phyloP scores from a whole-genome alignment of 345 rosid species.

The Eucalyptus tenuipes region DNA sequence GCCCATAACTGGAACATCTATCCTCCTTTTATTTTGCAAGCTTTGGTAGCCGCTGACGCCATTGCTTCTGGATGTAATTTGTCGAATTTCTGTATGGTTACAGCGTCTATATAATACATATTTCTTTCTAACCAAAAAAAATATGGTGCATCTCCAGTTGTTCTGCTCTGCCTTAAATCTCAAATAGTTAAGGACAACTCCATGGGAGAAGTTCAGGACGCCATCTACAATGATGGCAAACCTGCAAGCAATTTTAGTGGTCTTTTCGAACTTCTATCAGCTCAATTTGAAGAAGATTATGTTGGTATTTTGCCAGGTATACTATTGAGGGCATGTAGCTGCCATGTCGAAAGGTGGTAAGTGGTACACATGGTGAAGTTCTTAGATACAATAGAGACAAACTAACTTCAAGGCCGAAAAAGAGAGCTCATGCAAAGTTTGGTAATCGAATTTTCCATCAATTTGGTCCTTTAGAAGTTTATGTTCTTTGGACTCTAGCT shows the following conservation, averaged over 20 bases:
- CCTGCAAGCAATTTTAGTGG: background rate
- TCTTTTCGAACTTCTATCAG: too few relatives aligned
- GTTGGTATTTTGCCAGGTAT: background rate
- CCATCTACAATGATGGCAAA: background rate
- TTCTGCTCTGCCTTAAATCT: background rate
- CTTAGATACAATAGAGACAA: too few relatives aligned
- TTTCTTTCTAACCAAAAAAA: too few relatives aligned
- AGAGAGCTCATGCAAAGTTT: accelerated
- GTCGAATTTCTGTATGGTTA: too few relatives aligned
- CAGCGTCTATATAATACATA: too few relatives aligned
- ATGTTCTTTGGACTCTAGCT: background rate
- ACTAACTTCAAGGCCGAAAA: background rate
- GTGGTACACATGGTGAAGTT: background rate
- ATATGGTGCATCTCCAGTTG: background rate
- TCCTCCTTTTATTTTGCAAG: too few relatives aligned
- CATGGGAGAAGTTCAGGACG: background rate
- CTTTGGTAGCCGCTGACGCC: too few relatives aligned
- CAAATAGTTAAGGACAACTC: background rate
- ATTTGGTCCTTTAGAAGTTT: background rate
- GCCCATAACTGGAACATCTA: too few relatives aligned
- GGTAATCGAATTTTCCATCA: background rate
- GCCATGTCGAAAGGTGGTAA: background rate
- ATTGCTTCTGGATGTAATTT: too few relatives aligned
- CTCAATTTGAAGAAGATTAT: too few relatives aligned
- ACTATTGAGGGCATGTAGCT: background rate